Evolutionary conservation across 257 asterid species (phyloP).

Genomic region (Leonotis leonurus): DNA sequence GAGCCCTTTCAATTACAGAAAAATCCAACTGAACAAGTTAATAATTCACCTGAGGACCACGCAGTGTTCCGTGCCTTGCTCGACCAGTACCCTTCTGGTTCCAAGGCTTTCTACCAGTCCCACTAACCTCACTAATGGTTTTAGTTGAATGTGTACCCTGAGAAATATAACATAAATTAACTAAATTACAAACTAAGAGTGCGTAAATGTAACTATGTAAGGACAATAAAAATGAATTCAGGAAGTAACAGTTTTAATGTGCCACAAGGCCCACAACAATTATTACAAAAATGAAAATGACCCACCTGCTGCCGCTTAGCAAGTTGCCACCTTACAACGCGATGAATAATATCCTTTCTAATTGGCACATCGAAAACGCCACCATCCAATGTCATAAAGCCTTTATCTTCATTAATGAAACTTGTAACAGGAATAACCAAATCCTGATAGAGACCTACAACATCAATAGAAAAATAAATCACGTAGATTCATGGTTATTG

Average conservation of each 20-base stretch:
- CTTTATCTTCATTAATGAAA: constrained; percentile 72
- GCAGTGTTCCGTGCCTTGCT: constrained; percentile 85
- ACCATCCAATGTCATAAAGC: constrained; percentile 82
- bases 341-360: constrained; percentile 86
- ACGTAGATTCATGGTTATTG: constrained; percentile 2
- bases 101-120: constrained; percentile 94
- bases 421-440: constrained; percentile 73
- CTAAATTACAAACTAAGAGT: neutral
- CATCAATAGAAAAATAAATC: constrained; percentile 19
- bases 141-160: constrained; percentile 96
- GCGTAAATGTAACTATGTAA: too few relatives aligned
- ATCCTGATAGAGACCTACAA: constrained; percentile 68
- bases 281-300: constrained; percentile 4
- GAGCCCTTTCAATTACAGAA: neutral
- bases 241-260: neutral
- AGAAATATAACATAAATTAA: neutral
- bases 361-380: constrained; percentile 89
- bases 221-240: too few relatives aligned
- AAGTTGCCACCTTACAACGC: constrained; percentile 98
- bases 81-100: constrained; percentile 85
- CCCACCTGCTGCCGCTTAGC: constrained; percentile 87
- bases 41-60: constrained; percentile 70
- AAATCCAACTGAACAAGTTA: constrained; percentile 4
- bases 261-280: neutral
- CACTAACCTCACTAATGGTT: constrained; percentile 92